These are phyloP conservation scores for Schizosaccharomyces versatilis DNA, from an alignment of 1,139 yeast species.

Conservation along the genomic window DNA sequence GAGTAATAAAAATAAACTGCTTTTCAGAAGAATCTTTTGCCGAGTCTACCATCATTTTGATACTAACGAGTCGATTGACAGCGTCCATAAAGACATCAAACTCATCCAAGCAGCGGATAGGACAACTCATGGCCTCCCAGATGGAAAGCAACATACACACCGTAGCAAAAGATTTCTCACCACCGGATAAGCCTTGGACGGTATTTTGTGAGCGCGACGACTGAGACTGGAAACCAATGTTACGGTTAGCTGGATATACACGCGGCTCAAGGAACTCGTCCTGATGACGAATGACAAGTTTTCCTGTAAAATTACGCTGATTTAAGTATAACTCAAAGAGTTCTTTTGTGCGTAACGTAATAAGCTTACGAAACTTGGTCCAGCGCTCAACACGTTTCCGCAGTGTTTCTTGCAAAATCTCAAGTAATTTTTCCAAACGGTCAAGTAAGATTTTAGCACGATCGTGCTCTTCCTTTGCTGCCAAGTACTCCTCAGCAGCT, in stretches of 20 bases:
- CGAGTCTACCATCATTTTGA: slow-evolving; percentile 43
- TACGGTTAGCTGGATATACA: slow-evolving; percentile 13
- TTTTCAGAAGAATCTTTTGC: slow-evolving; percentile 38
- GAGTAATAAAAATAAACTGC: slow-evolving; percentile 84
- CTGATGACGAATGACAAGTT: slow-evolving; percentile 37
- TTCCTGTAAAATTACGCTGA: slow-evolving; percentile 53
- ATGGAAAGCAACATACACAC: slow-evolving; percentile 69
- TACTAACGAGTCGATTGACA: slow-evolving; percentile 62
- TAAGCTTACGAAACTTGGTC: slow-evolving; percentile 10
- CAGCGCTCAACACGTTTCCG: slow-evolving; percentile 12
- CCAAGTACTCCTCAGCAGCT: slow-evolving; percentile 5
- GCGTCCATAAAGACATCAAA: slow-evolving; percentile 97
- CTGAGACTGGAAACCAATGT: slow-evolving; percentile 24
- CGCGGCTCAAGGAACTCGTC: slow-evolving; percentile 17
- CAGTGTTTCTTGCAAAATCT: slow-evolving; percentile 11
- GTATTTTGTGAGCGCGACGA: neutral
- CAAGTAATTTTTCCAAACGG: slow-evolving; percentile 7
- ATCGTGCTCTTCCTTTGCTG: slow-evolving; percentile 7
- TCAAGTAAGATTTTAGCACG: slow-evolving; percentile 8
- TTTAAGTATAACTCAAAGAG: slow-evolving; percentile 16
- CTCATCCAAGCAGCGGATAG: slow-evolving; percentile 78
- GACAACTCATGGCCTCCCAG: slow-evolving; percentile 81
- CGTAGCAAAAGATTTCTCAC: slow-evolving; percentile 88
- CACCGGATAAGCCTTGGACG: slow-evolving; percentile 79
- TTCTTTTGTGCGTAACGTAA: slow-evolving; percentile 14